These are phyloP conservation scores for Lactarius deliciosus DNA, from an alignment of 768 basidiomycete species.

Conservation along the genomic window DNA sequence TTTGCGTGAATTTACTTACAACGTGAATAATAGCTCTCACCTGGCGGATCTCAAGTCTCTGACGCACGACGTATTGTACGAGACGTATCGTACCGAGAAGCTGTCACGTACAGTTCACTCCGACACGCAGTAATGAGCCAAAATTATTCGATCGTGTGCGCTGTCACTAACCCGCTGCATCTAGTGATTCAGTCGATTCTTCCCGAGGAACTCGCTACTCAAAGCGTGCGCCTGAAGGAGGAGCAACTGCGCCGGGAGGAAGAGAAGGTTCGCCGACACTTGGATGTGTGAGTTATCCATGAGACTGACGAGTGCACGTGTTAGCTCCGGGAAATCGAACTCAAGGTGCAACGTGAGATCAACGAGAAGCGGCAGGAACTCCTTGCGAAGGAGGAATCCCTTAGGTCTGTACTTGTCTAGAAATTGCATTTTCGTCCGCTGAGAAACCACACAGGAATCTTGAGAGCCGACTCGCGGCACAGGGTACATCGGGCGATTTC, in stretches of 20 bases:
- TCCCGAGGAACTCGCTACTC: conserved; percentile 95
- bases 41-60: conserved; percentile 91
- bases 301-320: conserved; percentile 9
- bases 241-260: conserved; percentile 97
- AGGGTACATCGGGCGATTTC: conserved; percentile 81
- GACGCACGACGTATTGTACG: conserved; percentile 92
- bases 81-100: conserved; percentile 98
- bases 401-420: conserved; percentile 53
- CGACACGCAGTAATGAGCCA: conserved; percentile 61
- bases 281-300: conserved; percentile 11
- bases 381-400: conserved; percentile 93
- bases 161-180: conserved; percentile 30
- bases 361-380: conserved; percentile 97
- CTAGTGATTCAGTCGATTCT: conserved; percentile 85
- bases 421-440: conserved; percentile 1
- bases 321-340: conserved; percentile 93
- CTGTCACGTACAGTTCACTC: conserved; percentile 85
- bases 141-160: not conserved
- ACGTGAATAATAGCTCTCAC: conserved; percentile 66
- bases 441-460: conserved; percentile 57
- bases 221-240: conserved; percentile 97
- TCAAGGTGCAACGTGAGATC: conserved; percentile 97
- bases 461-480: conserved; percentile 88
- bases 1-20: conserved; percentile 14
- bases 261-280: conserved; percentile 65